Conservation (phyloP, 257 asterid species). For the Asclepias syriaca region DNA sequence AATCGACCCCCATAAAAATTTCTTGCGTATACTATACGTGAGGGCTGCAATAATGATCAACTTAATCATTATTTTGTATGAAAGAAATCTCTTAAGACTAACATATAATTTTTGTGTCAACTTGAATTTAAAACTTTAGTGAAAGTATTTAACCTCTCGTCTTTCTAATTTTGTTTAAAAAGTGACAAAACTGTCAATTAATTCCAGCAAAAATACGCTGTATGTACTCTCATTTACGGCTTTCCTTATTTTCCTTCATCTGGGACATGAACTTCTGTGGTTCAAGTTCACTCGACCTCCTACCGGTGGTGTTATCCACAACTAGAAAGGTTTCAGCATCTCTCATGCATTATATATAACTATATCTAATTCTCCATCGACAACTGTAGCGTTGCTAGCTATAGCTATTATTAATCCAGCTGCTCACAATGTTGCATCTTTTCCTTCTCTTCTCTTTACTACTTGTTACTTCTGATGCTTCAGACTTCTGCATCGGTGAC, state of each 20-base stretch:
- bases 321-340: not conserved
- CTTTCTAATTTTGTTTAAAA: not conserved
- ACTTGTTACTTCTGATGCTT: slow-evolving; percentile 29
- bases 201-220: slow-evolving; percentile 10
- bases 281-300: slow-evolving; percentile 2
- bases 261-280: slow-evolving; percentile 5
- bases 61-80: too few relatives aligned
- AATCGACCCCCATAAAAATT: not conserved
- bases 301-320: not conserved
- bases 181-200: not conserved
- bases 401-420: not conserved
- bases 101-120: too few relatives aligned
- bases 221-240: not conserved
- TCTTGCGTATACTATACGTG: not conserved
- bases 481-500: slow-evolving; percentile 74
- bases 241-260: not conserved
- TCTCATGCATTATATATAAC: not conserved
- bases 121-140: too few relatives aligned
- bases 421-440: slow-evolving; percentile 28
- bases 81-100: too few relatives aligned
- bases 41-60: not conserved
- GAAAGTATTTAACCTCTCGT: too few relatives aligned
- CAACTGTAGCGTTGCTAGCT: too few relatives aligned
- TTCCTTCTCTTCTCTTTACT: slow-evolving; percentile 31
- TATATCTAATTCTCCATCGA: not conserved